A percentile compares a stretch with the other conserved stretches of the same genome.
Evolutionary conservation across 768 basidiomycete species (phyloP).

Genomic region (Mycena floridula): DNA sequence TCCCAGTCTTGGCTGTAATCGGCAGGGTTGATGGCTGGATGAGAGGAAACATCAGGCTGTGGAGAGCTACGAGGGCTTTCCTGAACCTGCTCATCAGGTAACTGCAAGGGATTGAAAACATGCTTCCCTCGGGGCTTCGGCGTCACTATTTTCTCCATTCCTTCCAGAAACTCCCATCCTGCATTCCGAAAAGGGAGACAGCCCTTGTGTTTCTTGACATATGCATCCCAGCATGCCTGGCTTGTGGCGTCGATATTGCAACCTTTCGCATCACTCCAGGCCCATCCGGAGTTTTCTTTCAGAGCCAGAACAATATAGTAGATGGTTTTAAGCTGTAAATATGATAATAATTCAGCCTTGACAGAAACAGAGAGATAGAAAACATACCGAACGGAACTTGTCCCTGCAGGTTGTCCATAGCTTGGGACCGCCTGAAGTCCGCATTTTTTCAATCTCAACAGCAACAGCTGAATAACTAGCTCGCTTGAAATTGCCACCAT

Average conservation of each 20-base stretch:
- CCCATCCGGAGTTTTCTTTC: neutral
- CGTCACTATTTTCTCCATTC: neutral
- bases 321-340: neutral
- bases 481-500: conserved; percentile 17
- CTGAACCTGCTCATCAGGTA: neutral
- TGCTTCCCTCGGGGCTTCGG: neutral
- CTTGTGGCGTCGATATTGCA: neutral
- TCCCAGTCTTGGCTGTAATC: too few relatives aligned
- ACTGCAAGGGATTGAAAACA: neutral
- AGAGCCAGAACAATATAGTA: neutral
- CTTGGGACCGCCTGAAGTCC: conserved; percentile 8
- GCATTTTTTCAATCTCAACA: conserved; percentile 1
- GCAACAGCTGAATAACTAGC: conserved; percentile 10
- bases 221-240: neutral
- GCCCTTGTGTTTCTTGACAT: neutral
- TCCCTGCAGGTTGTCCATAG: conserved; percentile 5
- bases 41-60: too few relatives aligned
- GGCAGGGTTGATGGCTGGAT: too few relatives aligned
- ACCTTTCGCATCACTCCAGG: neutral
- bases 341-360: neutral
- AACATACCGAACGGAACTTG: conserved; percentile 11
- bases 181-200: neutral
- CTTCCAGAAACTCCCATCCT: neutral
- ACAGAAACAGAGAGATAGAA: neutral
- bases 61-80: too few relatives aligned